These are phyloP conservation scores for Capronia americana DNA, from an alignment of 2,329 filamentous ascomycete genomes.

Conservation along the genomic window DNA sequence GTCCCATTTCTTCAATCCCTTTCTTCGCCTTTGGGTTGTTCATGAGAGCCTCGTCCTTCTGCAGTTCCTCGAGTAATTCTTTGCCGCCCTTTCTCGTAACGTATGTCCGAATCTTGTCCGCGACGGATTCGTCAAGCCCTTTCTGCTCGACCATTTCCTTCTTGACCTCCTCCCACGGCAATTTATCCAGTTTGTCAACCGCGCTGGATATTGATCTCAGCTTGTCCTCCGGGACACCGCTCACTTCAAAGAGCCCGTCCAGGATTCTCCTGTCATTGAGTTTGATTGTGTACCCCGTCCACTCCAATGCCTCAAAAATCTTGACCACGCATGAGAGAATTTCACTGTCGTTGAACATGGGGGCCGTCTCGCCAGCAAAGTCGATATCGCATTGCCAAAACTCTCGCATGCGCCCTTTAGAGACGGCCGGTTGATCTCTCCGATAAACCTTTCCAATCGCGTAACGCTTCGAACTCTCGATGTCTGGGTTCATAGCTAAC, in stretches of 20 bases:
- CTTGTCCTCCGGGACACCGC: conserved; percentile 85
- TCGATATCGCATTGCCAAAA: conserved; percentile 99
- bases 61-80: conserved; percentile 74
- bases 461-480: conserved; percentile 88
- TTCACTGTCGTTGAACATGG: conserved; percentile 92
- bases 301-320: conserved; percentile 80
- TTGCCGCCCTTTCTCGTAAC: conserved; percentile 77
- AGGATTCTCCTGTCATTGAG: conserved; percentile 94
- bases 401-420: conserved; percentile 90
- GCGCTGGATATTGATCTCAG: conserved; percentile 88
- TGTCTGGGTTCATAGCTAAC: conserved; percentile 85
- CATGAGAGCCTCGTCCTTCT: conserved; percentile 69
- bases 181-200: conserved; percentile 95
- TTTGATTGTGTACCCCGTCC: conserved; percentile 84
- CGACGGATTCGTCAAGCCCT: conserved; percentile 75
- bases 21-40: conserved; percentile 77
- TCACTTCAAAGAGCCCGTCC: conserved; percentile 89
- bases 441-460: conserved; percentile 94
- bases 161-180: conserved; percentile 85
- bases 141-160: conserved; percentile 95
- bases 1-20: conserved; percentile 79
- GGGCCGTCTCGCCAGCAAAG: conserved; percentile 78
- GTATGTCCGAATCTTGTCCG: conserved; percentile 86
- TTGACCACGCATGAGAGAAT: conserved; percentile 83
- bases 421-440: conserved; percentile 82